Evolutionary conservation across 1,139 yeast species (phyloP).

Genomic region (Candida dubliniensis): DNA sequence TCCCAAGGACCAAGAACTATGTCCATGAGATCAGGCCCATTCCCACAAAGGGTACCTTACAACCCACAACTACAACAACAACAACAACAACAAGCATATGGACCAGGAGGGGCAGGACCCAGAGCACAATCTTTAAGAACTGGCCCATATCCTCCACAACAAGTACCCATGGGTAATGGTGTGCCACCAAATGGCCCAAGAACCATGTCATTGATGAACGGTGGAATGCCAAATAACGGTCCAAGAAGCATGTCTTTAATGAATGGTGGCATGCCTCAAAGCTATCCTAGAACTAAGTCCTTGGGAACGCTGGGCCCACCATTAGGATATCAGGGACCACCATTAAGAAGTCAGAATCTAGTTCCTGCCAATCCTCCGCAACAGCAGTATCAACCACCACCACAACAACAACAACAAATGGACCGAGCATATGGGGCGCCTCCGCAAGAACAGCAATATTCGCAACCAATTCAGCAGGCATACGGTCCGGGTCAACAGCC

Average conservation of each 20-base stretch:
- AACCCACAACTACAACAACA: constrained; percentile 4
- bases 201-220: constrained; percentile 28
- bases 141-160: constrained; percentile 12
- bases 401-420: constrained; percentile 7
- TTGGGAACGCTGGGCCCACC: constrained; percentile 10
- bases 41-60: constrained; percentile 2
- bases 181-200: constrained; percentile 18
- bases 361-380: constrained; percentile 12
- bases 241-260: constrained; percentile 8
- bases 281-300: constrained; percentile 15
- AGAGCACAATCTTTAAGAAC: constrained; percentile 17
- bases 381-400: constrained; percentile 1
- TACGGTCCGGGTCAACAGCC: constrained; percentile 5
- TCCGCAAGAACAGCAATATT: constrained; percentile 4
- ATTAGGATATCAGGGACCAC: constrained; percentile 10
- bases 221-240: constrained; percentile 9
- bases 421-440: constrained; percentile 4
- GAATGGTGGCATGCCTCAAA: constrained; percentile 9
- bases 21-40: constrained; percentile 7
- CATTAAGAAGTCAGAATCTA: constrained; percentile 13
- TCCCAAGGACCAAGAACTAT: constrained; percentile 14
- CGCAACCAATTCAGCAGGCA: constrained; percentile 4
- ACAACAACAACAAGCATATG: constrained; percentile 1
- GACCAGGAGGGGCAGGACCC: constrained; percentile 14
- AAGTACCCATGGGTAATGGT: constrained; percentile 1